Evolutionary conservation across 2,329 filamentous ascomycete species (phyloP).

Genomic region (Intubia oerlemansii): DNA sequence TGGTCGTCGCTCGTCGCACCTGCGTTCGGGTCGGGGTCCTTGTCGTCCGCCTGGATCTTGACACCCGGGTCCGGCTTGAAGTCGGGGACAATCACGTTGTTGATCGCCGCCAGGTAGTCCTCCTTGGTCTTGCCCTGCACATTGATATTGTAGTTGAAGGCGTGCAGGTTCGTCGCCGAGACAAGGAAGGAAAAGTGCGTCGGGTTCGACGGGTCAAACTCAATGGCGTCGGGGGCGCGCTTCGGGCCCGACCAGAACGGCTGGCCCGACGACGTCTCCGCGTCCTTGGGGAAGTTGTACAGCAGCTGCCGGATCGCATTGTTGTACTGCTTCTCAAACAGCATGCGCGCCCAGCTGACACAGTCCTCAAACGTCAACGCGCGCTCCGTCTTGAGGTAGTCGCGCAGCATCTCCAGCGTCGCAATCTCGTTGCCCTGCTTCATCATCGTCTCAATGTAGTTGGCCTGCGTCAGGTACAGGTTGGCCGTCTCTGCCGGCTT

Average conservation of each 20-base stretch:
- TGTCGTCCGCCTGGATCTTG: constrained; percentile 93
- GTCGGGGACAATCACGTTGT: constrained; percentile 88
- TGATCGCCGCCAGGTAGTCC: constrained; percentile 59
- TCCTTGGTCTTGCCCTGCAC: constrained; percentile 49
- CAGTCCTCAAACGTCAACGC: constrained; percentile 89
- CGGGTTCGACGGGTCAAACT: constrained; percentile 66
- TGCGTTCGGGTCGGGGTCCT: constrained; percentile 80
- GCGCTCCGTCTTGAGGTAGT: constrained; percentile 81
- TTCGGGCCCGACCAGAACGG: constrained; percentile 98
- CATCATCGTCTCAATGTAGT: constrained; percentile 69
- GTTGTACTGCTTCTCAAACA: constrained; percentile 94
- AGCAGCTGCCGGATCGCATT: constrained; percentile 90
- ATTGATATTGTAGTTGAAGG: constrained; percentile 95
- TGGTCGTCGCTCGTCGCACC: constrained; percentile 41
- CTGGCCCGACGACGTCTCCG: constrained; percentile 66
- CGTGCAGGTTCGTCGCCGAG: constrained; percentile 76
- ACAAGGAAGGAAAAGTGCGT: constrained; percentile 80
- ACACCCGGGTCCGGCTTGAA: constrained; percentile 78
- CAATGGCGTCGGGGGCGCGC: constrained; percentile 78
- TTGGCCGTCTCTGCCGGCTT: constrained; percentile 89
- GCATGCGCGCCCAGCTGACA: constrained; percentile 78
- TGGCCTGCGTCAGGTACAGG: constrained; percentile 74
- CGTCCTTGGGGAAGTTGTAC: constrained; percentile 94
- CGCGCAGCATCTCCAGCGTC: constrained; percentile 72
- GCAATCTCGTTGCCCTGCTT: constrained; percentile 94